These are phyloP conservation scores for Aspergillus awamori DNA, from an alignment of 2,329 filamentous ascomycete genomes.

Conservation along the genomic window DNA sequence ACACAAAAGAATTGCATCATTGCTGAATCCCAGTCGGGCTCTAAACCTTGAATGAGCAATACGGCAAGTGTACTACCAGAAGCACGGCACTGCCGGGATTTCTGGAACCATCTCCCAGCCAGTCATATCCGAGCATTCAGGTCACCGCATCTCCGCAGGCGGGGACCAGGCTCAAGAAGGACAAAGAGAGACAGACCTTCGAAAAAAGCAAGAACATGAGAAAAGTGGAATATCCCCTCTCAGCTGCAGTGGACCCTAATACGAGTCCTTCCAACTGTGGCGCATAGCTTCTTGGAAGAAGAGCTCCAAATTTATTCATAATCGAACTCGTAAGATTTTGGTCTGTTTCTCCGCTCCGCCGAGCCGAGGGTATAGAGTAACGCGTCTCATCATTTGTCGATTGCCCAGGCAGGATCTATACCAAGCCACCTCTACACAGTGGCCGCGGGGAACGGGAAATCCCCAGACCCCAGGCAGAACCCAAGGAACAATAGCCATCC, in stretches of 20 bases:
- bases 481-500: not conserved
- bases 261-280: slow-evolving; percentile 3
- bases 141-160: slow-evolving; percentile 3
- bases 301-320: not conserved
- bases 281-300: not conserved
- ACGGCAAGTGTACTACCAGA: slow-evolving; percentile 1
- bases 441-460: not conserved
- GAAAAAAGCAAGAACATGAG: not conserved
- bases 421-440: not conserved
- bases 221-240: not conserved
- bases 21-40: not conserved
- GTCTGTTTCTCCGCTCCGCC: slow-evolving; percentile 23
- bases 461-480: not conserved
- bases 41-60: slow-evolving; percentile 5
- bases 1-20: slow-evolving; percentile 2
- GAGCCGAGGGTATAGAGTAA: slow-evolving; percentile 15
- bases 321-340: not conserved
- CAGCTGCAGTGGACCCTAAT: not conserved
- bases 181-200: not conserved
- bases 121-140: not conserved
- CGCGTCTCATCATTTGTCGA: not conserved
- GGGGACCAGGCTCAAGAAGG: not conserved
- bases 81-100: not conserved
- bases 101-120: slow-evolving; percentile 6
- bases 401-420: not conserved